These are phyloP conservation scores for Fusarium sp. DNA, from an alignment of 2,329 filamentous ascomycete species.

Conservation along the genomic window DNA sequence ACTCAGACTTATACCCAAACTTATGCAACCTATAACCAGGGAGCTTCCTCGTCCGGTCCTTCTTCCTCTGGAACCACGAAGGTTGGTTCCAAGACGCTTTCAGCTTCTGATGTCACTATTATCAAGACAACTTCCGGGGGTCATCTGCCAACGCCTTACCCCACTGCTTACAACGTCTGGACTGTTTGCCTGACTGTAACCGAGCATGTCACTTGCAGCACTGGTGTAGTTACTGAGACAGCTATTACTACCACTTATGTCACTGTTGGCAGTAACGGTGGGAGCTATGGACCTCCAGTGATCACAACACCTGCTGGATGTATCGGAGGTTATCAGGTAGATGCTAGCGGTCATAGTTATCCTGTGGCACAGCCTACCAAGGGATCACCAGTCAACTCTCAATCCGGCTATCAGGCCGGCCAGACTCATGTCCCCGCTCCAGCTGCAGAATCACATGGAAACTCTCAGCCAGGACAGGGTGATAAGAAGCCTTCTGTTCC, in stretches of 20 bases:
- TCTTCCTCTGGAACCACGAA: background rate
- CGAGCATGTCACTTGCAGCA: background rate
- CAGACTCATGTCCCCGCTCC: background rate
- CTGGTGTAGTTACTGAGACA: background rate
- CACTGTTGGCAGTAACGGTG: background rate
- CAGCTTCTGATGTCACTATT: background rate
- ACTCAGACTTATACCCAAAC: background rate
- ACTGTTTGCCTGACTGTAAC: background rate
- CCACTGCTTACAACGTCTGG: background rate
- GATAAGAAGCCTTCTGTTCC: background rate
- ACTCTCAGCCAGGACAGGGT: background rate
- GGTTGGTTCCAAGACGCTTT: background rate
- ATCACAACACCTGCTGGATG: background rate
- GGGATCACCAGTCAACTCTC: background rate
- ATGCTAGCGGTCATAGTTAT: background rate
- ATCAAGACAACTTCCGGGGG: background rate
- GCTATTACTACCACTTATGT: background rate
- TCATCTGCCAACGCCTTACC: background rate
- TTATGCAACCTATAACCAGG: background rate
- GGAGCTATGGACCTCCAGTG: background rate
- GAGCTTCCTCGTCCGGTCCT: accelerated
- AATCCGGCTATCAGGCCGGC: background rate
- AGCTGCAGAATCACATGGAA: background rate
- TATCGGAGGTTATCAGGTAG: background rate
- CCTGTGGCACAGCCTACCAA: background rate